Evolutionary conservation across 2,329 filamentous ascomycete species (phyloP).

Genomic region (Colletotrichum tropicale): DNA sequence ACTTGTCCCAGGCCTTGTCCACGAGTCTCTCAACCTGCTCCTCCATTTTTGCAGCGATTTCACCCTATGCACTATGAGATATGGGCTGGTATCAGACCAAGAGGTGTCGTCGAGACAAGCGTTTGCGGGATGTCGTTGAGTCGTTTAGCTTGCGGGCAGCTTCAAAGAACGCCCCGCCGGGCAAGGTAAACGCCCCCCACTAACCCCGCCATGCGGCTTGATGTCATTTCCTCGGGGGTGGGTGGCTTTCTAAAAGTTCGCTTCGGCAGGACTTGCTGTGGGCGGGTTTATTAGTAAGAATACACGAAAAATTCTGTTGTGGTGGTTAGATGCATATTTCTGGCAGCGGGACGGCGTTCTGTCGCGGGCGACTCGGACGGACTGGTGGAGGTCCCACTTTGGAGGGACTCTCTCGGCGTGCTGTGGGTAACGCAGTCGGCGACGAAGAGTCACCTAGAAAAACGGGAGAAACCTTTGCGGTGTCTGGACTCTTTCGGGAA

Average conservation of each 20-base stretch:
- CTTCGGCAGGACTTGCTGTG: constrained; percentile 16
- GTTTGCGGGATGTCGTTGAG: not conserved
- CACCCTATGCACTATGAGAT: not conserved
- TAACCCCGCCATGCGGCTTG: constrained; percentile 19
- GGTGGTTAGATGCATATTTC: not conserved
- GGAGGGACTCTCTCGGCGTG: not conserved
- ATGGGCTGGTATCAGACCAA: not conserved
- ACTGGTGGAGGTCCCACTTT: not conserved
- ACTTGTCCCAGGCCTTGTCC: constrained; percentile 73
- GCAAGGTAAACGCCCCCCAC: not conserved
- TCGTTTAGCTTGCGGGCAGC: not conserved
- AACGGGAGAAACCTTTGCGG: not conserved
- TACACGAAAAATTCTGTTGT: not conserved
- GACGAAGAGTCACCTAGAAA: not conserved
- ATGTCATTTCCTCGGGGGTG: constrained; percentile 14
- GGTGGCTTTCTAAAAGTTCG: not conserved
- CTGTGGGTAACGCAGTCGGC: not conserved
- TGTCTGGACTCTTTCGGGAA: not conserved
- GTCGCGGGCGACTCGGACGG: not conserved
- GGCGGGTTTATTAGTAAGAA: not conserved
- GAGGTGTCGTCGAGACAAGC: not conserved
- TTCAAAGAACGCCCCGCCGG: not conserved
- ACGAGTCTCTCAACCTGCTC: constrained; percentile 74
- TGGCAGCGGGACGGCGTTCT: not conserved
- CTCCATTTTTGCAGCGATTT: constrained; percentile 66